Conservation (phyloP, 1,139 yeast species). For the Suhomyces taliae region DNA sequence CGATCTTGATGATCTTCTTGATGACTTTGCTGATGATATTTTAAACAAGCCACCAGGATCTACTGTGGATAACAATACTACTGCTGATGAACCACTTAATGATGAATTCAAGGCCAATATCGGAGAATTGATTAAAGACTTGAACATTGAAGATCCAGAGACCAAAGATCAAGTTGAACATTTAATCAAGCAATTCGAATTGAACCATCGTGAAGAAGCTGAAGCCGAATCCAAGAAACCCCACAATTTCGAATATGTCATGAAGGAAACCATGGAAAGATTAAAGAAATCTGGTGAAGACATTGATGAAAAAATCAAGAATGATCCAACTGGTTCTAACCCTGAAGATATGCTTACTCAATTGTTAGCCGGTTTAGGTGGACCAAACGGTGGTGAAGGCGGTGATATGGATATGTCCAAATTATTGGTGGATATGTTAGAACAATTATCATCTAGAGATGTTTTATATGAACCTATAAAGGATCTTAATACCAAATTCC, state of each 20-base stretch:
- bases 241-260: conserved; percentile 67
- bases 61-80: conserved; percentile 19
- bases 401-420: conserved; percentile 60
- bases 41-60: conserved; percentile 64
- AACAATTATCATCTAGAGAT: conserved; percentile 81
- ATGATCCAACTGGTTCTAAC: conserved; percentile 43
- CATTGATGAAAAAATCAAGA: conserved; percentile 62
- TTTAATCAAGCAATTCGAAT: conserved; percentile 48
- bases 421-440: conserved; percentile 73
- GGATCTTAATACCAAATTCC: conserved; percentile 72
- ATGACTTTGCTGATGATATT: conserved; percentile 76
- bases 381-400: conserved; percentile 30
- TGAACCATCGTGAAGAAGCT: conserved; percentile 34
- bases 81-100: conserved; percentile 24
- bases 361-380: conserved; percentile 49
- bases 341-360: conserved; percentile 65
- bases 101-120: conserved; percentile 53
- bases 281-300: conserved; percentile 67
- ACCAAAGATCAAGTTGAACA: conserved; percentile 57
- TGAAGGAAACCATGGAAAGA: conserved; percentile 79
- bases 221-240: conserved; percentile 35
- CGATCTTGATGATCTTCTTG: conserved; percentile 72
- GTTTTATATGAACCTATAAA: conserved; percentile 87
- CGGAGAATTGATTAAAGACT: conserved; percentile 57
- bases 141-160: conserved; percentile 58